phyloP scores from a whole-genome alignment of 2,329 filamentous ascomycete species.

The Chaetomiaceae sp. region DNA sequence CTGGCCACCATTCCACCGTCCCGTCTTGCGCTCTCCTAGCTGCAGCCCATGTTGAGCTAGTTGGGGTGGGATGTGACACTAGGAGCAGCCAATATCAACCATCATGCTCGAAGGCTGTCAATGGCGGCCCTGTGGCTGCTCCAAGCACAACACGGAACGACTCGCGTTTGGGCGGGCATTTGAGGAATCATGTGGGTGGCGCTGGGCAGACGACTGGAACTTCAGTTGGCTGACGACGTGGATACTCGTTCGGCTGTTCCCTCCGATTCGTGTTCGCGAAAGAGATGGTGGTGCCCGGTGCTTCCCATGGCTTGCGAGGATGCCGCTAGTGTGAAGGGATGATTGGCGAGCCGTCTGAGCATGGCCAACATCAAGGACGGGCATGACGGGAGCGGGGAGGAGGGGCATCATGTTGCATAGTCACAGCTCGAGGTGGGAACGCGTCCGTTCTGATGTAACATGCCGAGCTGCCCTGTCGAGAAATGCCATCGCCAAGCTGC shows the following conservation, averaged over 20 bases:
- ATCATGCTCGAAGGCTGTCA: constrained; percentile 3
- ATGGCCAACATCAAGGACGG: background rate
- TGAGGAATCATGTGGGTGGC: background rate
- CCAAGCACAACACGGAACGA: background rate
- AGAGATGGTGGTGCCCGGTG: background rate
- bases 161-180: background rate
- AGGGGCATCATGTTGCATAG: background rate
- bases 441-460: background rate
- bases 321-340: background rate
- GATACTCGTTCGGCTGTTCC: background rate
- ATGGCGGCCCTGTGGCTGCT: background rate
- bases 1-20: background rate
- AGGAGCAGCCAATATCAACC: constrained; percentile 4
- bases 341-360: constrained; percentile 1
- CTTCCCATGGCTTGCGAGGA: background rate
- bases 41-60: background rate
- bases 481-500: background rate
- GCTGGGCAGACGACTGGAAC: background rate
- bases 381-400: constrained; percentile 7
- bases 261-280: constrained; percentile 9
- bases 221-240: background rate
- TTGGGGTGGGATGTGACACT: background rate
- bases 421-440: constrained; percentile 1
- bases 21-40: background rate
- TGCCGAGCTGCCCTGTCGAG: background rate